These are phyloP conservation scores for Hydnum rufescens DNA, from an alignment of 768 basidiomycete species.

Conservation along the genomic window DNA sequence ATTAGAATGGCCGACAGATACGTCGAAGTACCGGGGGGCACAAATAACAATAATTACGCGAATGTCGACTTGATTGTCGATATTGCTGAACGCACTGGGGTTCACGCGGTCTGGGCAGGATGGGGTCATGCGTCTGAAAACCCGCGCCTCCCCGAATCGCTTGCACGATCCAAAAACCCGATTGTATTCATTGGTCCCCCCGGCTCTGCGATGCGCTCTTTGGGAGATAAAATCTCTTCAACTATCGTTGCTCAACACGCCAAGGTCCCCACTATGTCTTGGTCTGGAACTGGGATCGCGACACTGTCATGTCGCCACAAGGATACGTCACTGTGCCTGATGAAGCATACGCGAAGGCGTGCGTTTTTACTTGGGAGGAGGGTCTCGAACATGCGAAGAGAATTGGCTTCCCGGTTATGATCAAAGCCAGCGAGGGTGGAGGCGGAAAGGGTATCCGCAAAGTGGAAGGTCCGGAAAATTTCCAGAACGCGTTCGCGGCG, in stretches of 20 bases:
- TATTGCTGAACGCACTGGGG: slow-evolving; percentile 88
- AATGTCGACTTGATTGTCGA: slow-evolving; percentile 99
- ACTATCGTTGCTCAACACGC: slow-evolving; percentile 98
- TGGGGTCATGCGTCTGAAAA: slow-evolving; percentile 99
- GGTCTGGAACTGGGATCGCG: slow-evolving; percentile 90
- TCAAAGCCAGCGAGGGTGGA: slow-evolving; percentile 97
- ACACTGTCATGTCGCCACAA: slow-evolving; percentile 62
- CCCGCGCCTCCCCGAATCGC: slow-evolving; percentile 83
- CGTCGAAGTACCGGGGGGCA: slow-evolving; percentile 94
- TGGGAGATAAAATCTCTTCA: slow-evolving; percentile 99
- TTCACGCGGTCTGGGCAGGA: slow-evolving; percentile 98
- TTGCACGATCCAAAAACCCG: slow-evolving; percentile 80
- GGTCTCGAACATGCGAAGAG: slow-evolving; percentile 64
- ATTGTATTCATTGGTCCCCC: slow-evolving; percentile 99
- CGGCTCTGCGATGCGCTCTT: slow-evolving; percentile 94
- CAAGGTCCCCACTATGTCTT: slow-evolving; percentile 92
- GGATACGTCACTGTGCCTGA: slow-evolving; percentile 94
- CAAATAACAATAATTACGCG: slow-evolving; percentile 99
- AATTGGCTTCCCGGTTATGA: slow-evolving; percentile 97
- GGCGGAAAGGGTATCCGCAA: slow-evolving; percentile 98
- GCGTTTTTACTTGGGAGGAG: slow-evolving; percentile 72
- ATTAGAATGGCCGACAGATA: slow-evolving; percentile 99
- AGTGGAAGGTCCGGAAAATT: slow-evolving; percentile 67
- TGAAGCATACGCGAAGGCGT: slow-evolving; percentile 70
- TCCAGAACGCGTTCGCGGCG: slow-evolving; percentile 88